These are phyloP conservation scores for Backusella westeae DNA, from an alignment of 192 early-diverging fungal species.

Conservation along the genomic window DNA sequence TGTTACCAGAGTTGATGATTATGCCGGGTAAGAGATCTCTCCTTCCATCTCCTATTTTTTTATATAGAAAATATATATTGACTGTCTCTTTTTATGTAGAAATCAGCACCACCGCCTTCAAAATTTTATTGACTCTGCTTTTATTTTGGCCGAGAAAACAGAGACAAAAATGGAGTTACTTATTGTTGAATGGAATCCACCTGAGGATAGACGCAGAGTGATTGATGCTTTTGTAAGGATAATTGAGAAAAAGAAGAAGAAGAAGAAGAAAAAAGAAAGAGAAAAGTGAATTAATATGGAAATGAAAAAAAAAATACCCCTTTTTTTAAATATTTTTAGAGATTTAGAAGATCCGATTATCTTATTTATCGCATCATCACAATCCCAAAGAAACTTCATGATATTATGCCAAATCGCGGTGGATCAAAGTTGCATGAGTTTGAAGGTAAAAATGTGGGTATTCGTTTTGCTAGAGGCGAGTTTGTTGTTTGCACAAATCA, in stretches of 20 bases:
- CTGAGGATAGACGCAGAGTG: conserved; percentile 23
- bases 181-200: conserved; percentile 41
- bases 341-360: conserved; percentile 30
- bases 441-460: conserved; percentile 40
- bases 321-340: conserved; percentile 14
- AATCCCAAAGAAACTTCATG: conserved; percentile 30
- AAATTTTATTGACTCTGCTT: conserved; percentile 36
- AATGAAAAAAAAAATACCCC: background rate
- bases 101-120: conserved; percentile 34
- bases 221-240: conserved; percentile 32
- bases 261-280: background rate
- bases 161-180: conserved; percentile 30
- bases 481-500: conserved; percentile 40
- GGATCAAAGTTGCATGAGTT: conserved; percentile 36
- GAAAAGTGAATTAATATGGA: background rate
- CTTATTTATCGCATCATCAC: conserved; percentile 34
- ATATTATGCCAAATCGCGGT: conserved; percentile 31
- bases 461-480: conserved; percentile 38
- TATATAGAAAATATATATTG: background rate
- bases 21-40: conserved; percentile 31
- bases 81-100: conserved; percentile 10
- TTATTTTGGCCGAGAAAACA: conserved; percentile 30
- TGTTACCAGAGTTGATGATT: conserved; percentile 37
- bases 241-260: background rate
- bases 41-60: background rate